Evolutionary conservation across 2,329 filamentous ascomycete genomes (phyloP).

Genomic region (Lachnellula suecica): DNA sequence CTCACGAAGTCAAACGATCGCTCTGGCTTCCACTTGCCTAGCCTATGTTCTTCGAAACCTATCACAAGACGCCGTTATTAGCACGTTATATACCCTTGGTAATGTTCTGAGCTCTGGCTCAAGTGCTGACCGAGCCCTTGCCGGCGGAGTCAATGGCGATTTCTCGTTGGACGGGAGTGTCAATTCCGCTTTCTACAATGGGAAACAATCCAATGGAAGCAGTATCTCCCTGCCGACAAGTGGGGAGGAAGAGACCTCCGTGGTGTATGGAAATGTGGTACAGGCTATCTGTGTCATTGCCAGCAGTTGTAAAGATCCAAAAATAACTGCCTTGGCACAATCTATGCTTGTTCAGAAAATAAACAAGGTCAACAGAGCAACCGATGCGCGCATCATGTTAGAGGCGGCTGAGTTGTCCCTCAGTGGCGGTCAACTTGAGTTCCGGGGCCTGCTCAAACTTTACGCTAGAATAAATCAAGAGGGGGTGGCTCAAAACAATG

Average conservation of each 20-base stretch:
- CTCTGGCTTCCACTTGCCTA: conserved; percentile 79
- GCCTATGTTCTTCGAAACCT: conserved; percentile 78
- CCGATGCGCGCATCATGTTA: conserved; percentile 83
- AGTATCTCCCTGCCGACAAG: conserved; percentile 74
- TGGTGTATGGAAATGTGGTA: conserved; percentile 86
- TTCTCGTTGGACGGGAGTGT: conserved; percentile 51
- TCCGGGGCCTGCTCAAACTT: conserved; percentile 81
- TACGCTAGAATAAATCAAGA: conserved; percentile 75
- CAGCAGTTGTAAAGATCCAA: conserved; percentile 76
- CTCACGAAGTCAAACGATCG: conserved; percentile 66
- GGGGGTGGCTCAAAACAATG: conserved; percentile 68
- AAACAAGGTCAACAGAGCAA: conserved; percentile 73
- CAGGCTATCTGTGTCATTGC: conserved; percentile 93
- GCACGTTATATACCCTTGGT: conserved; percentile 92
- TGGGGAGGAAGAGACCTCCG: conserved; percentile 75
- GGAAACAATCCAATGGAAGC: conserved; percentile 65
- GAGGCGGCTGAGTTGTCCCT: conserved; percentile 78
- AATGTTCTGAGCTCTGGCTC: conserved; percentile 83
- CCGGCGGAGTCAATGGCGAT: conserved; percentile 43
- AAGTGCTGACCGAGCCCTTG: conserved; percentile 44
- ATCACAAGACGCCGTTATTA: conserved; percentile 91
- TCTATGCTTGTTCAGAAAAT: conserved; percentile 98
- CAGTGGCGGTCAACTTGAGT: conserved; percentile 76
- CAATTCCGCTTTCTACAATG: conserved; percentile 49
- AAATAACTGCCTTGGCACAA: conserved; percentile 89